Conservation (phyloP, 306 rosid genomes). For the Quercus dentata region DNA sequence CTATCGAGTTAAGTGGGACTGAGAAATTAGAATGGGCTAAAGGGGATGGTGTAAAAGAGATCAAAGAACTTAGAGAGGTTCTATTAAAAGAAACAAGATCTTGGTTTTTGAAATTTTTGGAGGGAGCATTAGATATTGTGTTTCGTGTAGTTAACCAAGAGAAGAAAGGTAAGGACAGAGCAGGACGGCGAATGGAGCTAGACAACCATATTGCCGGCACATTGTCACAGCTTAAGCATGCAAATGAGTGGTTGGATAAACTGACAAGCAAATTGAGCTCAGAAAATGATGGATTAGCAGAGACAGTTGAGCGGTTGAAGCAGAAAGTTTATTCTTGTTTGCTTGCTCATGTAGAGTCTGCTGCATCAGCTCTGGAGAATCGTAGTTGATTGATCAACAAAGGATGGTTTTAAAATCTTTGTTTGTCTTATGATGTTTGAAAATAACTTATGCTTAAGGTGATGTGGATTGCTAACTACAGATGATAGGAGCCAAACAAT, state of each 20-base stretch:
- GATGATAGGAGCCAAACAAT: conserved; percentile 18
- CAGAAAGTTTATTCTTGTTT: conserved; percentile 68
- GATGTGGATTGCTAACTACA: conserved; percentile 11
- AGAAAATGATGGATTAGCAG: conserved; percentile 35
- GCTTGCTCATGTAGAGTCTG: conserved; percentile 74
- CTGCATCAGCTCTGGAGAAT: conserved; percentile 79
- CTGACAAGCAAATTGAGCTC: conserved; percentile 39
- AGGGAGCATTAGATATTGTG: conserved; percentile 66
- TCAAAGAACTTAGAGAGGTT: conserved; percentile 48
- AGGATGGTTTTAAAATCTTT: background rate
- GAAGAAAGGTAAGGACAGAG: conserved; percentile 53
- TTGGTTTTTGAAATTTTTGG: conserved; percentile 86
- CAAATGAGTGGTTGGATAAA: conserved; percentile 90
- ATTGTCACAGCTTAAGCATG: conserved; percentile 75
- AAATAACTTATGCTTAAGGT: conserved; percentile 34
- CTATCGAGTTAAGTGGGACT: conserved; percentile 33
- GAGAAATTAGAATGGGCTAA: conserved; percentile 90
- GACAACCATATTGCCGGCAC: conserved; percentile 68
- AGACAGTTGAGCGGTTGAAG: conserved; percentile 64
- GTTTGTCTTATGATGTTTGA: background rate
- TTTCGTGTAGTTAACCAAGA: conserved; percentile 45
- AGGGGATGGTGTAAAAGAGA: conserved; percentile 57
- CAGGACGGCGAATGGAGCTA: conserved; percentile 45
- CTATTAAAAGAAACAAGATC: conserved; percentile 67
- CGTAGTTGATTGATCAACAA: conserved; percentile 33